phyloP scores from a whole-genome alignment of 495 filamentous ascomycete genomes.

The Xylona heveae region DNA sequence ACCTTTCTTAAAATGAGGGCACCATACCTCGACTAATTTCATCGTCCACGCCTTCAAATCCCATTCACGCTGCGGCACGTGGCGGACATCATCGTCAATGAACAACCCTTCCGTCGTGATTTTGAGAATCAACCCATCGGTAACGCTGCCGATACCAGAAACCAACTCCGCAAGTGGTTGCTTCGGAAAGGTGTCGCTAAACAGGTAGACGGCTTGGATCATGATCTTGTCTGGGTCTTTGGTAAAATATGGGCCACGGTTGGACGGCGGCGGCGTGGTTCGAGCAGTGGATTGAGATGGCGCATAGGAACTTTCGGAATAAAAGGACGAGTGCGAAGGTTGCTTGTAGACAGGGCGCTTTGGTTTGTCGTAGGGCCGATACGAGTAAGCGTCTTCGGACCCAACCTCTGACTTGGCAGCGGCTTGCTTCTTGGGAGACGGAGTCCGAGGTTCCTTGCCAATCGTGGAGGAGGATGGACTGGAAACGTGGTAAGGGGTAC shows the following conservation, averaged over 20 bases:
- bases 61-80: constrained; percentile 83
- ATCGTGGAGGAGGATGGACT: constrained; percentile 9
- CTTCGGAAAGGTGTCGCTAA: constrained; percentile 63
- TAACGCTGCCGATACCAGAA: constrained; percentile 50
- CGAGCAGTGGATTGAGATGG: constrained; percentile 63
- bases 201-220: constrained; percentile 75
- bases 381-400: constrained; percentile 50
- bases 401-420: constrained; percentile 43
- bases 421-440: constrained; percentile 33
- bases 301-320: constrained; percentile 70
- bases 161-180: constrained; percentile 67
- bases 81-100: constrained; percentile 82
- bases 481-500: constrained; percentile 7
- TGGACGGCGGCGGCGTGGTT: constrained; percentile 64
- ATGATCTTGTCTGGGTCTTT: constrained; percentile 89
- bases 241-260: constrained; percentile 54
- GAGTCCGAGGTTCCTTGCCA: constrained; percentile 15
- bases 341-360: constrained; percentile 26
- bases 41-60: constrained; percentile 96
- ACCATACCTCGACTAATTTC: constrained; percentile 71
- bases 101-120: constrained; percentile 85
- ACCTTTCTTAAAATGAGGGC: constrained; percentile 2
- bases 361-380: constrained; percentile 62
- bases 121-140: constrained; percentile 66
- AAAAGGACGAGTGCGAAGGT: constrained; percentile 39